phyloP scores from a whole-genome alignment of 768 basidiomycete species.

The Hypholoma fasciculare region DNA sequence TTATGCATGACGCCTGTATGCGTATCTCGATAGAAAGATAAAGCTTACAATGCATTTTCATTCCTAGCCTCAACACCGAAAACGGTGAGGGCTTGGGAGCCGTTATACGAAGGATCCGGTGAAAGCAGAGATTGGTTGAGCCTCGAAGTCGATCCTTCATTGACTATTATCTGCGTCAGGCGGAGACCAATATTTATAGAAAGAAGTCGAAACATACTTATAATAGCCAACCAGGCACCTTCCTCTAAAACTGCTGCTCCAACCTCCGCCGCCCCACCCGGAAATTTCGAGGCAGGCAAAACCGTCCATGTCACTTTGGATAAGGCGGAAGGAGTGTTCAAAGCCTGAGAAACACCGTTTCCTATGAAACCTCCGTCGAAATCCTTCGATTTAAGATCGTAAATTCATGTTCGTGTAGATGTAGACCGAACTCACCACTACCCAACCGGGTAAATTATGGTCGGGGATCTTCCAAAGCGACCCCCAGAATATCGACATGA shows the following conservation, averaged over 20 bases:
- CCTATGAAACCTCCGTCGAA: slow-evolving; percentile 61
- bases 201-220: slow-evolving; percentile 37
- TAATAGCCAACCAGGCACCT: slow-evolving; percentile 52
- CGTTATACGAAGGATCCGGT: slow-evolving; percentile 46
- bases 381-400: slow-evolving; percentile 37
- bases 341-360: slow-evolving; percentile 37
- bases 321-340: slow-evolving; percentile 26
- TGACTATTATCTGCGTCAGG: slow-evolving; percentile 31
- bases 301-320: slow-evolving; percentile 47
- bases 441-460: slow-evolving; percentile 50
- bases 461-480: slow-evolving; percentile 45
- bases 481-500: slow-evolving; percentile 62
- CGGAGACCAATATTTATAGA: background rate
- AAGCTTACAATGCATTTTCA: slow-evolving; percentile 58
- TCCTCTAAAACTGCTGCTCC: slow-evolving; percentile 47
- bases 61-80: slow-evolving; percentile 52
- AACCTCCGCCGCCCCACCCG: slow-evolving; percentile 43
- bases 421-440: slow-evolving; percentile 44
- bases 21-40: background rate
- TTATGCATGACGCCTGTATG: background rate
- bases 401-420: background rate
- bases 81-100: slow-evolving; percentile 47
- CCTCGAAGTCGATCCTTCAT: slow-evolving; percentile 36
- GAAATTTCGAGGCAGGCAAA: slow-evolving; percentile 41
- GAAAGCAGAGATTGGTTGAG: slow-evolving; percentile 35